Evolutionary conservation across 2,329 filamentous ascomycete genomes (phyloP), one percentile per base, ranked within the genome.

Genomic region (Sporothrix humicola): DNA sequence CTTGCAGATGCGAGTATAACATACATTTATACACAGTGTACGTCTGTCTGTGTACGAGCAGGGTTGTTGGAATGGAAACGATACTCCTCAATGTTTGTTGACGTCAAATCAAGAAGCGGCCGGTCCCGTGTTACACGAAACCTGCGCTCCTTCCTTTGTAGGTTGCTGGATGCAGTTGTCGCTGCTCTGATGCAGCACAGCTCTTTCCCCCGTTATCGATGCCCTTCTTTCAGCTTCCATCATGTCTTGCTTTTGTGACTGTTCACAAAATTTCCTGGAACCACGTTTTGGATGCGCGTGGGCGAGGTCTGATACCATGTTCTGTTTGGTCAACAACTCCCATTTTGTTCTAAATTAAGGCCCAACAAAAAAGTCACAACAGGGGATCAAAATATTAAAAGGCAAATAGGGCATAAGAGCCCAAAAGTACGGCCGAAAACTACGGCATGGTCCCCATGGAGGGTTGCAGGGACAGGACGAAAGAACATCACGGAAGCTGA

Each of bases 371-470:
- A 46, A 13, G 23, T 26, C 10, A 26, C 8, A 7, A n/a, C 2
- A 66, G 59, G 59, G 37, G n/a, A 37, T 20, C 37, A 63, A 12
- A 23, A 23, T 63, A 59, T 59, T 13, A 59, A 46, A 12, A 44
- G 10, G 4, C 58, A 42, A n/a, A 42, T 7, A 61, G 13, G 6
- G 15, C 23, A 7, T 23, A 15, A n/a, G 3, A 17, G 8, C 8
- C 7, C 23, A 42, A 61, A 48, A 44, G 23, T 69, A 69, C 66
- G 66, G 66, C 66, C 65, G 48, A 69, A 20, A 69, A 31, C 13
- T n/a, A 20, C 12, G 6, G 6, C 61, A 26, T 23, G 61, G n/a
- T 20, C 20, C 61, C 42, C 42, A 46, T 23, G 61, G 26, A 12
- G 42, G 26, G 42, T 8, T 46, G 20, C n/a, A 26, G 42, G 61